Evolutionary conservation across 148 eudicot species (phyloP).

Genomic region (Vaccinium vitisidaea): DNA sequence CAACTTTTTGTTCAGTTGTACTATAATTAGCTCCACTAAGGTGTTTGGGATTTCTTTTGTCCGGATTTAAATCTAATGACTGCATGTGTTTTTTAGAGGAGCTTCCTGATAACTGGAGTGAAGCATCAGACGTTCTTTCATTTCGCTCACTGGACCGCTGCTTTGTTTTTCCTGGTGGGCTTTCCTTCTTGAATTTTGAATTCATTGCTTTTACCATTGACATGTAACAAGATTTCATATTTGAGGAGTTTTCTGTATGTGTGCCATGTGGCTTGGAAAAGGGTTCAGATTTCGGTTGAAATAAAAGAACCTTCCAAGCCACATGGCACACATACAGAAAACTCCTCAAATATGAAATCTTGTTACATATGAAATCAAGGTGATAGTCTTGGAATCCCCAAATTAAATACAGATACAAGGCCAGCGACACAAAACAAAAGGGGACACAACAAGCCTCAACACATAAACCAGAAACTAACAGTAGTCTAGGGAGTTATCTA

Average conservation of each 20-base stretch:
- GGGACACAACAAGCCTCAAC: no score
- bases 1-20: background rate
- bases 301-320: no score
- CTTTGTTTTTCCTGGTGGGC: conserved; percentile 86
- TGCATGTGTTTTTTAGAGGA: conserved; percentile 44
- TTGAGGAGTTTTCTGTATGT: background rate
- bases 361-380: no score
- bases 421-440: no score
- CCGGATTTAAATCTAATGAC: conserved; percentile 12
- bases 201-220: background rate
- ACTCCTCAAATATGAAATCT: no score
- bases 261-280: background rate
- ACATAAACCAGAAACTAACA: no score
- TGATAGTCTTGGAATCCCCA: no score
- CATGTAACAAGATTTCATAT: conserved; percentile 9
- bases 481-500: no score
- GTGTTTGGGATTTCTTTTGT: background rate
- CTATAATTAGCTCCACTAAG: background rate
- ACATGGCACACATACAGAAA: no score
- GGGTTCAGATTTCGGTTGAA: no score
- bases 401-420: no score
- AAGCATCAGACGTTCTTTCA: conserved; percentile 58
- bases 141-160: conserved; percentile 71
- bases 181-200: conserved; percentile 5
- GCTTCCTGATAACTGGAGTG: conserved; percentile 68